These are phyloP conservation scores for Tausonia pullulans DNA, from an alignment of 1,284 basidiomycete species.

Conservation along the genomic window DNA sequence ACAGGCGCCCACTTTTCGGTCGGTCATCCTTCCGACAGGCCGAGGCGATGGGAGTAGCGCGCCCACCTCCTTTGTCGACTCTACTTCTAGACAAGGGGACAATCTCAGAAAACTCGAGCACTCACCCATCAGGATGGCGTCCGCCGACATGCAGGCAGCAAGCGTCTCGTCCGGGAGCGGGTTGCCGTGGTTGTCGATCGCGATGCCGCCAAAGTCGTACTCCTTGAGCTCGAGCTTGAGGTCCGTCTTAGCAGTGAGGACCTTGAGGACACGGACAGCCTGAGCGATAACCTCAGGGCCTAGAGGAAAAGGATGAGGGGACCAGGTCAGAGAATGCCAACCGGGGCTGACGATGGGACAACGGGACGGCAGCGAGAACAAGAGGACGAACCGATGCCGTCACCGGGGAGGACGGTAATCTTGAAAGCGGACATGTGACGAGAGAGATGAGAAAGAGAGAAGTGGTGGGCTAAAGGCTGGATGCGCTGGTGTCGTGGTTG, in stretches of 20 bases:
- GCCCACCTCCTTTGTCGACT: neutral
- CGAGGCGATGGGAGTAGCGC: too few relatives aligned
- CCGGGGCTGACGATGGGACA: neutral
- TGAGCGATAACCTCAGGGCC: constrained; percentile 90
- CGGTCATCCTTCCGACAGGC: too few relatives aligned
- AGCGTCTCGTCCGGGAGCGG: constrained; percentile 78
- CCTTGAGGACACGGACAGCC: constrained; percentile 73
- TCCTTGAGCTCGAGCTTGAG: constrained; percentile 56
- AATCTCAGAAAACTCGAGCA: neutral
- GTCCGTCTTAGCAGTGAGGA: constrained; percentile 54
- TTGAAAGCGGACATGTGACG: constrained; percentile 42
- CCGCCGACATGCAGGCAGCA: constrained; percentile 72
- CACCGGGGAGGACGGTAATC: constrained; percentile 81
- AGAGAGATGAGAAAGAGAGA: neutral
- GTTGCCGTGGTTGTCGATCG: constrained; percentile 77
- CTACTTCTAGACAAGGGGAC: neutral
- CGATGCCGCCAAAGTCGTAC: constrained; percentile 82
- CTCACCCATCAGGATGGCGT: constrained; percentile 84
- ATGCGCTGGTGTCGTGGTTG: too few relatives aligned
- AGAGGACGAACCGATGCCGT: constrained; percentile 72
- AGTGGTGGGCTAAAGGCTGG: too few relatives aligned
- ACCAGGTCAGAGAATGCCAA: neutral
- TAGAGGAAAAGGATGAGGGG: constrained; percentile 28
- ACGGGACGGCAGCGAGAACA: constrained; percentile 6
- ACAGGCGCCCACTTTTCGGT: too few relatives aligned